Conservation (phyloP, 108 stramenopile genomes). For the Nannochloropsis oceanica region DNA sequence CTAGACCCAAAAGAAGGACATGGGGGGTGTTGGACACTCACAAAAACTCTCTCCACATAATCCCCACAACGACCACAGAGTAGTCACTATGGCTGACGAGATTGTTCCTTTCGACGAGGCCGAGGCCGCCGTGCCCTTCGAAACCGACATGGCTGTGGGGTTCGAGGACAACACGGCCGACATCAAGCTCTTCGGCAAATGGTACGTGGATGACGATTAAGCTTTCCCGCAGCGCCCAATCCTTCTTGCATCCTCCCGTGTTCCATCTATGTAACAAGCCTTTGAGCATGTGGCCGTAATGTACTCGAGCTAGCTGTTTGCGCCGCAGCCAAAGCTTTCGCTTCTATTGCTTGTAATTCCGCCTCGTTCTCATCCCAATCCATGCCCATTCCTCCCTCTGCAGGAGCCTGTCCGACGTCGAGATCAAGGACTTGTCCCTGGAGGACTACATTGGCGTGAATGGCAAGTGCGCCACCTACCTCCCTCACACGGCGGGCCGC, state of each 20-base stretch:
- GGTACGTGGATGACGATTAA: slow-evolving; percentile 2
- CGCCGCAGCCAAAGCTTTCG: neutral
- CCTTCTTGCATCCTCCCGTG: too few species aligned
- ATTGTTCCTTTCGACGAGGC: neutral
- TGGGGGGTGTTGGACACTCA: neutral
- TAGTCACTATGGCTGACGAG: too few species aligned
- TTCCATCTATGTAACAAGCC: too few species aligned
- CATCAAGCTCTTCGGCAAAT: slow-evolving; percentile 93
- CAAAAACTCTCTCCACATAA: neutral
- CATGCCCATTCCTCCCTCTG: neutral
- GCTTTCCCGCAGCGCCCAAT: too few species aligned
- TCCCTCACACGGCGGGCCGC: slow-evolving; percentile 99
- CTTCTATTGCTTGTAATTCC: neutral
- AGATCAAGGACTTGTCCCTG: slow-evolving; percentile 96
- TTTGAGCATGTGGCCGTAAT: too few species aligned
- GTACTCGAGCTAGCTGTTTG: too few species aligned
- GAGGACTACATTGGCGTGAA: slow-evolving; percentile 54
- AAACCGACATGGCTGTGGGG: neutral
- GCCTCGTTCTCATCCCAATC: neutral
- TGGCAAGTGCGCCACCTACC: slow-evolving; percentile 90
- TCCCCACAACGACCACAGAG: too few species aligned
- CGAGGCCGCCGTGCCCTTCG: neutral
- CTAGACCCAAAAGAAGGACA: neutral
- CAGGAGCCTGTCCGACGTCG: slow-evolving; percentile 56
- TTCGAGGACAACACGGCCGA: slow-evolving; percentile 35